A percentile compares a stretch with the other conserved stretches of the same genome.
These are phyloP conservation scores for Leishmania martiniquensis DNA, from an alignment of 208 protist species.

Conservation along the genomic window DNA sequence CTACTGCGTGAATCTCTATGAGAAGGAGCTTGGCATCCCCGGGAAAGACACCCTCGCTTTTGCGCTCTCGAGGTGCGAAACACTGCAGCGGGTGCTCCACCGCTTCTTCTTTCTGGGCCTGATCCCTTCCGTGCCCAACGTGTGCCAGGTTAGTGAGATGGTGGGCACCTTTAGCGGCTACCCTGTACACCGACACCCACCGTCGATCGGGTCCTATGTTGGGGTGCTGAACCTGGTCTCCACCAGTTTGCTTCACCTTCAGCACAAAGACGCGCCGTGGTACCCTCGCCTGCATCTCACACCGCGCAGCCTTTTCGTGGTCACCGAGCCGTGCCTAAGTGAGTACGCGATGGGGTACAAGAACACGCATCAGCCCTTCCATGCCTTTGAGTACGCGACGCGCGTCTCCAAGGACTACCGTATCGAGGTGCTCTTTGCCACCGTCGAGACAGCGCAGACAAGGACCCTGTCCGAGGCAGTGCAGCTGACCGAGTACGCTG, in stretches of 20 bases:
- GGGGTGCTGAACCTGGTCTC: slow-evolving; percentile 90
- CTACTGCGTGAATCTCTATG: slow-evolving; percentile 92
- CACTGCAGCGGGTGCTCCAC: slow-evolving; percentile 70
- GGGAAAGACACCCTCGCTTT: slow-evolving; percentile 88
- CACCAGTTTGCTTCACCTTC: slow-evolving; percentile 79
- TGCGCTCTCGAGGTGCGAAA: slow-evolving; percentile 58
- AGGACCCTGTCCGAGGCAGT: slow-evolving; percentile 66
- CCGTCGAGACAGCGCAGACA: slow-evolving; percentile 75
- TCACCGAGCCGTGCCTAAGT: slow-evolving; percentile 77
- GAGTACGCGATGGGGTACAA: slow-evolving; percentile 91
- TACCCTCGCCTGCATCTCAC: slow-evolving; percentile 81
- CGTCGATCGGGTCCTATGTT: slow-evolving; percentile 81
- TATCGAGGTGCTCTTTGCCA: slow-evolving; percentile 90
- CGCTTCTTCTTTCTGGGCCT: slow-evolving; percentile 84
- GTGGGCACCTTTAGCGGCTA: slow-evolving; percentile 90
- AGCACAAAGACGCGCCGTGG: slow-evolving; percentile 85
- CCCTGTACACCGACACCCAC: slow-evolving; percentile 83
- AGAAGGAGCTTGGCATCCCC: slow-evolving; percentile 77
- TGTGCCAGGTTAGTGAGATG: slow-evolving; percentile 91
- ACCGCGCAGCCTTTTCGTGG: slow-evolving; percentile 83
- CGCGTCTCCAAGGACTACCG: slow-evolving; percentile 92
- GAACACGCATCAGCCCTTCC: slow-evolving; percentile 83
- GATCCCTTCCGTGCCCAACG: slow-evolving; percentile 84
- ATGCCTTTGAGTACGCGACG: slow-evolving; percentile 88
- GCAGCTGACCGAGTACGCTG: slow-evolving; percentile 81